phyloP scores from a whole-genome alignment of 345 rosid genomes.

The Citrus inodora region DNA sequence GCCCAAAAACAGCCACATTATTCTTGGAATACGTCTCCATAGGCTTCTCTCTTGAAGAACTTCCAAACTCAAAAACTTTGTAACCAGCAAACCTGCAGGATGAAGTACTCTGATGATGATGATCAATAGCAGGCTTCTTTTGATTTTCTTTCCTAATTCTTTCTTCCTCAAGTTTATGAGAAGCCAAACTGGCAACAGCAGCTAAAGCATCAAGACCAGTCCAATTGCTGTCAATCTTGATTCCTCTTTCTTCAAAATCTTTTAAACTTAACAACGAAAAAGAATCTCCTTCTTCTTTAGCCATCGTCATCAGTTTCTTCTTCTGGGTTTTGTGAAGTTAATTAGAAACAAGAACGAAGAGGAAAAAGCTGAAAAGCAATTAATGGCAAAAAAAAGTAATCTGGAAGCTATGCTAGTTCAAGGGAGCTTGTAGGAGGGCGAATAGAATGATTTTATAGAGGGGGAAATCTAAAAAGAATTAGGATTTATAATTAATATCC shows the following conservation, averaged over 20 bases:
- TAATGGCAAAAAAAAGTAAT: not conserved
- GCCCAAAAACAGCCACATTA: not conserved
- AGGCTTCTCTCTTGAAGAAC: not conserved
- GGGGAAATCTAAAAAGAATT: not conserved
- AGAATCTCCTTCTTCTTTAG: not conserved
- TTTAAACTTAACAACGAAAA: not conserved
- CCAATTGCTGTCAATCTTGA: not conserved
- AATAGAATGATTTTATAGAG: not conserved
- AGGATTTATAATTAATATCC: not conserved
- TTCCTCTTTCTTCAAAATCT: not conserved
- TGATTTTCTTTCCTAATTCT: not conserved
- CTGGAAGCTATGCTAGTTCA: not conserved
- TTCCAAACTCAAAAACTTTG: not conserved
- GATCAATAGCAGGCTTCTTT: not conserved
- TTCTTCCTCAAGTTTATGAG: not conserved
- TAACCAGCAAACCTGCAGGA: not conserved
- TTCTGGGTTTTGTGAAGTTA: not conserved
- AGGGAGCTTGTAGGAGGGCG: not conserved
- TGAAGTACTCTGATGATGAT: not conserved
- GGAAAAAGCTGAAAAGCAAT: not conserved
- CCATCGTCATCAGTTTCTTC: not conserved
- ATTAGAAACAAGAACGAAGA: not conserved
- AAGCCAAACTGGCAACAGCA: not conserved
- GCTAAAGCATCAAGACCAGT: not conserved
- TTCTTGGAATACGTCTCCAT: not conserved